Evolutionary conservation across 2,329 filamentous ascomycete genomes (phyloP).

Genomic region (Diaporthe sp.): DNA sequence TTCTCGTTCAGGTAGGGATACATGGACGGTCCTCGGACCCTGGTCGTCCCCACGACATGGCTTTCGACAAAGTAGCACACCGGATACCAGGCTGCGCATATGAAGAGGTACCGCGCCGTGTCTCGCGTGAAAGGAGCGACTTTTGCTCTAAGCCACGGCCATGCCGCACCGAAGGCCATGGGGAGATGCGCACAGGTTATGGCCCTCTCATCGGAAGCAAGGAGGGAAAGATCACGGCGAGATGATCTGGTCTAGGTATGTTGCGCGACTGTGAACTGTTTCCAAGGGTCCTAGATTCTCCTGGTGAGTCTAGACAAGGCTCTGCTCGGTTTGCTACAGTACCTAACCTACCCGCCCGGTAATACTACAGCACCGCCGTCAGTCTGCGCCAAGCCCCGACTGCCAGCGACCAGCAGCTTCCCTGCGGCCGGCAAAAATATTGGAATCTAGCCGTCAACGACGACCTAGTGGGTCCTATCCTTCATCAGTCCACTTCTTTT

Average conservation of each 20-base stretch:
- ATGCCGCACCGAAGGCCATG: constrained; percentile 39
- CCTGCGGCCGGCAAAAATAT: constrained; percentile 34
- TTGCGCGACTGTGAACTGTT: background rate
- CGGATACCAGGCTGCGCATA: constrained; percentile 73
- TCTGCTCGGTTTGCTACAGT: background rate
- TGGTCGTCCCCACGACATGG: constrained; percentile 70
- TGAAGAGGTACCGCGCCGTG: constrained; percentile 63
- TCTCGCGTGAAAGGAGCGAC: constrained; percentile 48
- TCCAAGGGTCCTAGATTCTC: background rate
- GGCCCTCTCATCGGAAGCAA: constrained; percentile 14
- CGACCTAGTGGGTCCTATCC: constrained; percentile 4
- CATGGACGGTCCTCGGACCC: constrained; percentile 78
- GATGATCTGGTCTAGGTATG: background rate
- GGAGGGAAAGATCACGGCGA: background rate
- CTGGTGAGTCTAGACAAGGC: background rate
- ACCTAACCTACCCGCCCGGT: background rate
- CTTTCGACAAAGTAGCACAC: constrained; percentile 73
- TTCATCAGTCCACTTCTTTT: constrained; percentile 27
- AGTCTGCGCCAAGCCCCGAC: background rate
- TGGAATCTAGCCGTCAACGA: constrained; percentile 32
- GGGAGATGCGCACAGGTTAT: constrained; percentile 10
- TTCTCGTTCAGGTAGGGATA: constrained; percentile 81
- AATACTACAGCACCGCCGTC: background rate
- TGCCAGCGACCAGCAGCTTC: constrained; percentile 6
- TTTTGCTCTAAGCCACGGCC: constrained; percentile 33